Evolutionary conservation across 2,329 filamentous ascomycete genomes (phyloP).

Genomic region (Neocucurbitaria cava): DNA sequence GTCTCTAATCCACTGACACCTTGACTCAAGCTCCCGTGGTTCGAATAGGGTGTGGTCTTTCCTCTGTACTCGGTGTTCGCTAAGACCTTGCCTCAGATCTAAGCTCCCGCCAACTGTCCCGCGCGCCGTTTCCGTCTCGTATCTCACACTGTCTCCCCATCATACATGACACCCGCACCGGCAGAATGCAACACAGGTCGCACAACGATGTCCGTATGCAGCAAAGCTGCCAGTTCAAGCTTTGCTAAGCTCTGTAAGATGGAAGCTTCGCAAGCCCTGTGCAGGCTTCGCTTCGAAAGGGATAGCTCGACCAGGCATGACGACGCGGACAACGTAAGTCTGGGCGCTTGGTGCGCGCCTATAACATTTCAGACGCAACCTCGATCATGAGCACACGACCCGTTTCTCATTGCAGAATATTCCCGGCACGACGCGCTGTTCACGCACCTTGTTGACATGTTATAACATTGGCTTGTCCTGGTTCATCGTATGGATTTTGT

Average conservation of each 20-base stretch:
- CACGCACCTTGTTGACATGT: neutral
- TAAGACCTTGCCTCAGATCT: neutral
- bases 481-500: neutral
- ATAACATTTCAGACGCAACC: slow-evolving; percentile 3
- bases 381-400: slow-evolving; percentile 9
- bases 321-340: slow-evolving; percentile 1
- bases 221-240: neutral
- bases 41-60: neutral
- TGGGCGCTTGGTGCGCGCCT: slow-evolving; percentile 8
- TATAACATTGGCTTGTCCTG: neutral
- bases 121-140: neutral
- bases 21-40: neutral
- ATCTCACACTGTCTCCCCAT: too few species aligned
- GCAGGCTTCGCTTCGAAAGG: neutral
- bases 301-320: neutral
- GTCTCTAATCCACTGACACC: neutral
- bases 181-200: neutral
- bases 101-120: neutral
- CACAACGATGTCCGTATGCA: slow-evolving; percentile 1
- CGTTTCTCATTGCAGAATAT: neutral
- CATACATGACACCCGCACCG: neutral
- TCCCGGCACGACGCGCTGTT: too few species aligned
- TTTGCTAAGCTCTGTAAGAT: neutral
- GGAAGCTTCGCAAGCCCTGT: slow-evolving; percentile 1
- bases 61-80: neutral